phyloP scores from a whole-genome alignment of 495 filamentous ascomycete genomes.

The Aspergillus homomorphus region DNA sequence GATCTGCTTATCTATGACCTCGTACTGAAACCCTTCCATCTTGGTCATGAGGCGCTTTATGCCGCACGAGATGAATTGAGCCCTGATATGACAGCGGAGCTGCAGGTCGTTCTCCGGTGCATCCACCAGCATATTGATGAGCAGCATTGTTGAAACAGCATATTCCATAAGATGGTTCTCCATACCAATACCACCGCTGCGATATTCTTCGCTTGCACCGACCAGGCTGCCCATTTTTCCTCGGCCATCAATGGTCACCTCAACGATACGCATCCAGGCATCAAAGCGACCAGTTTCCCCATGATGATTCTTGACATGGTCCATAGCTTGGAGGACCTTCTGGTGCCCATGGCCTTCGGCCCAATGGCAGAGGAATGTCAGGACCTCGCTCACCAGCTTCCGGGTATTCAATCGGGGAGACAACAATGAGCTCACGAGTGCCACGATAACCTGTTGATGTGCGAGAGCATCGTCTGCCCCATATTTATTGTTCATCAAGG shows the following conservation, averaged over 20 bases:
- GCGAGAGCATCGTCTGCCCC: slow-evolving; percentile 94
- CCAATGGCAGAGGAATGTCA: slow-evolving; percentile 98
- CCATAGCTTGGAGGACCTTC: slow-evolving; percentile 90
- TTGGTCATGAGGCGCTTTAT: slow-evolving; percentile 92
- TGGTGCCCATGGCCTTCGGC: slow-evolving; percentile 88
- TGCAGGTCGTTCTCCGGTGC: slow-evolving; percentile 85
- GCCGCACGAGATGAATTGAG: slow-evolving; percentile 94
- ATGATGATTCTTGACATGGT: slow-evolving; percentile 83
- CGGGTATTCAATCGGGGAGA: slow-evolving; percentile 88
- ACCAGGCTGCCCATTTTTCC: slow-evolving; percentile 98
- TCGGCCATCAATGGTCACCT: slow-evolving; percentile 93
- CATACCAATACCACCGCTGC: slow-evolving; percentile 96
- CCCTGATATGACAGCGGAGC: slow-evolving; percentile 87
- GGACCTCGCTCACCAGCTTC: slow-evolving; percentile 92
- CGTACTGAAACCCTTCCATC: slow-evolving; percentile 99
- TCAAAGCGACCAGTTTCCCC: slow-evolving; percentile 96
- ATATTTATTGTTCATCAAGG: slow-evolving; percentile 98
- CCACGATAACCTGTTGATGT: slow-evolving; percentile 85
- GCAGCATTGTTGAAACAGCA: slow-evolving; percentile 87
- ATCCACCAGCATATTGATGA: slow-evolving; percentile 96
- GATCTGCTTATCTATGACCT: slow-evolving; percentile 97
- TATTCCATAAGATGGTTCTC: slow-evolving; percentile 99
- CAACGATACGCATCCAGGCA: slow-evolving; percentile 97
- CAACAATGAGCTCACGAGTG: slow-evolving; percentile 80
- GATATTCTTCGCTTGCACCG: slow-evolving; percentile 93